These are phyloP conservation scores for Eutrema yunnanense DNA, from an alignment of 345 rosid species.

Conservation along the genomic window DNA sequence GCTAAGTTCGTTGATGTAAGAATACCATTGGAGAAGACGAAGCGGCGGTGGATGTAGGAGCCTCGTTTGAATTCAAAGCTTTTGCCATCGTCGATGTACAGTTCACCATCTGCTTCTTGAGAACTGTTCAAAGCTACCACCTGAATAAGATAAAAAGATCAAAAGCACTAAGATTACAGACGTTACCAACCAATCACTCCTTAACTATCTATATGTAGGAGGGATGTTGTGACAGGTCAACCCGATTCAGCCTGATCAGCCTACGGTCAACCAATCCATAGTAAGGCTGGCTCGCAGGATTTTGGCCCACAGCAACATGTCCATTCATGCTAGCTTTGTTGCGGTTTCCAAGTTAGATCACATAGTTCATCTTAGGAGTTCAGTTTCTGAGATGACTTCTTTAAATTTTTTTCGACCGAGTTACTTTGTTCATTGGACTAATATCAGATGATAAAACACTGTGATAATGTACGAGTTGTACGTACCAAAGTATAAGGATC, in stretches of 20 bases:
- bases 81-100: slow-evolving; percentile 89
- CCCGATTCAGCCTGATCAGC: no score
- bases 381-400: background rate
- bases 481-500: slow-evolving; percentile 96
- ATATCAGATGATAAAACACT: background rate
- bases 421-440: background rate
- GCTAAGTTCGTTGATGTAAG: slow-evolving; percentile 54
- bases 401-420: background rate
- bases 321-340: background rate
- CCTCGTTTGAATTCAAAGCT: slow-evolving; percentile 70
- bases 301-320: no score
- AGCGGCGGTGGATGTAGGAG: slow-evolving; percentile 71
- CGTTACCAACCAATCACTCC: background rate
- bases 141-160: slow-evolving; percentile 30
- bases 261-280: no score
- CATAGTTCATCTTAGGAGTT: background rate
- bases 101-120: slow-evolving; percentile 83
- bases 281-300: no score
- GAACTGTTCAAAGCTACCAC: slow-evolving; percentile 91
- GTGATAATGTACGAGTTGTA: background rate
- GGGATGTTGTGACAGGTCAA: background rate
- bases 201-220: background rate
- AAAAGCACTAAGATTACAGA: background rate
- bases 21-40: slow-evolving; percentile 60
- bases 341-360: background rate